phyloP scores from a whole-genome alignment of 2,329 filamentous ascomycete species.

The Aspergillus latus region DNA sequence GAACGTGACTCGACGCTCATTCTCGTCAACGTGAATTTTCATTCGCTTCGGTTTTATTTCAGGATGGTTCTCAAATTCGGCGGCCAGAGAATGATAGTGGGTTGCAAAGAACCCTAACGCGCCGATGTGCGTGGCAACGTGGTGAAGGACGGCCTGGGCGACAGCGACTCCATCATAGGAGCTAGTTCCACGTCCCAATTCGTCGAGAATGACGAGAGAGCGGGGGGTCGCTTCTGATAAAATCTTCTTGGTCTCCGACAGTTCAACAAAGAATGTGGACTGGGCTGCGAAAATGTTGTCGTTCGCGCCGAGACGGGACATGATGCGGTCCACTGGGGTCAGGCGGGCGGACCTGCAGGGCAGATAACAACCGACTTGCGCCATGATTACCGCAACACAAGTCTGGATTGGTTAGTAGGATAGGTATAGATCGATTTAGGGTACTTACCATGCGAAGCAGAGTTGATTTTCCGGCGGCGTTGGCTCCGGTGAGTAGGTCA shows the following conservation, averaged over 20 bases:
- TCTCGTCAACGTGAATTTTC: slow-evolving; percentile 90
- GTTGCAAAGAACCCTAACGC: slow-evolving; percentile 97
- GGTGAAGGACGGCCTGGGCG: slow-evolving; percentile 94
- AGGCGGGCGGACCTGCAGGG: slow-evolving; percentile 78
- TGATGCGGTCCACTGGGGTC: slow-evolving; percentile 93
- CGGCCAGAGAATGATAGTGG: slow-evolving; percentile 90
- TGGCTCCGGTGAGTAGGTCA: slow-evolving; percentile 88
- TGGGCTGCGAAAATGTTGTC: slow-evolving; percentile 99
- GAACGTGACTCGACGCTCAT: slow-evolving; percentile 85
- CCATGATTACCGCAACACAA: slow-evolving; percentile 94
- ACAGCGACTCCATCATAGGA: slow-evolving; percentile 97
- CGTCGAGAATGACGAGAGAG: slow-evolving; percentile 93
- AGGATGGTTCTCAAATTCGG: slow-evolving; percentile 85
- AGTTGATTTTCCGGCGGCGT: slow-evolving; percentile 96
- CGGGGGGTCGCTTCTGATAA: slow-evolving; percentile 89
- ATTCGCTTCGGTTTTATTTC: slow-evolving; percentile 85
- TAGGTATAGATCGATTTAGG: not conserved
- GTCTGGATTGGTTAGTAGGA: slow-evolving; percentile 56
- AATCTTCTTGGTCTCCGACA: slow-evolving; percentile 98
- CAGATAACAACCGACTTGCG: slow-evolving; percentile 91
- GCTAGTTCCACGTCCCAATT: slow-evolving; percentile 89
- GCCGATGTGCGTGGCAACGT: slow-evolving; percentile 91
- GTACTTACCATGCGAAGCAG: slow-evolving; percentile 81
- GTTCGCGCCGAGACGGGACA: slow-evolving; percentile 95
- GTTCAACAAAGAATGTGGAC: slow-evolving; percentile 96